A percentile compares a stretch with the other conserved stretches of the same genome.
These are phyloP conservation scores for Zygnema circumcarinatum DNA, from an alignment of 139 green algal species.

Conservation along the genomic window DNA sequence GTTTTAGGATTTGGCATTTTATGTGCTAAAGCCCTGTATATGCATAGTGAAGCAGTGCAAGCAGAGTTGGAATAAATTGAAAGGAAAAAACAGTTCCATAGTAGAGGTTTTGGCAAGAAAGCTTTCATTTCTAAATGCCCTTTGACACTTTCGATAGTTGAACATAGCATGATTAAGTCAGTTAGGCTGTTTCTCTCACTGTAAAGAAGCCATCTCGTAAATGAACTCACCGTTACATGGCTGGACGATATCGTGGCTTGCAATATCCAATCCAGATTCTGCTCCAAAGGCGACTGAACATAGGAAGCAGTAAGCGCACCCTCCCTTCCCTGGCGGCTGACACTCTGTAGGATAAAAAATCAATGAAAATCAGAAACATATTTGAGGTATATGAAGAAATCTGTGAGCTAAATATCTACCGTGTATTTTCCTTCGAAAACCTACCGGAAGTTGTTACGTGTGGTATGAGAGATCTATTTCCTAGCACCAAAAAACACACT, in stretches of 20 bases:
- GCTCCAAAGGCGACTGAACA: constrained; percentile 77
- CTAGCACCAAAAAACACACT: neutral
- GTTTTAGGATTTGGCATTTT: no score
- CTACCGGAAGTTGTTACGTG: neutral
- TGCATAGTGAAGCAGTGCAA: no score
- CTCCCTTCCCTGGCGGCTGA: constrained; percentile 37
- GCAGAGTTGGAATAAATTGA: no score
- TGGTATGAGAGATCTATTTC: no score
- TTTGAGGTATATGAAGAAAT: neutral
- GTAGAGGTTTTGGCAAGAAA: no score
- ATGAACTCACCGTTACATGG: constrained; percentile 80
- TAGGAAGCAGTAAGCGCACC: constrained; percentile 65
- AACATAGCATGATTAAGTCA: no score
- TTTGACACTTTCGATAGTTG: no score
- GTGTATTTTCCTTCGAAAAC: neutral
- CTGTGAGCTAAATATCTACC: neutral
- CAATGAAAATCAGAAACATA: neutral
- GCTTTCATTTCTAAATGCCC: no score
- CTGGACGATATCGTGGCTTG: constrained; percentile 72
- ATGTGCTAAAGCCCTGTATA: no score
- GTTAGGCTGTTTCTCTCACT: no score
- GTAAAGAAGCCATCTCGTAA: no score
- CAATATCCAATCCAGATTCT: constrained; percentile 71
- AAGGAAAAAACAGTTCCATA: no score
- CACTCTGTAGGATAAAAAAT: constrained; percentile 41